A percentile compares a stretch with the other conserved stretches of the same genome.
Evolutionary conservation across 2,329 filamentous ascomycete species (phyloP).

Genomic region (Pseudophaeomoniella oleicola): DNA sequence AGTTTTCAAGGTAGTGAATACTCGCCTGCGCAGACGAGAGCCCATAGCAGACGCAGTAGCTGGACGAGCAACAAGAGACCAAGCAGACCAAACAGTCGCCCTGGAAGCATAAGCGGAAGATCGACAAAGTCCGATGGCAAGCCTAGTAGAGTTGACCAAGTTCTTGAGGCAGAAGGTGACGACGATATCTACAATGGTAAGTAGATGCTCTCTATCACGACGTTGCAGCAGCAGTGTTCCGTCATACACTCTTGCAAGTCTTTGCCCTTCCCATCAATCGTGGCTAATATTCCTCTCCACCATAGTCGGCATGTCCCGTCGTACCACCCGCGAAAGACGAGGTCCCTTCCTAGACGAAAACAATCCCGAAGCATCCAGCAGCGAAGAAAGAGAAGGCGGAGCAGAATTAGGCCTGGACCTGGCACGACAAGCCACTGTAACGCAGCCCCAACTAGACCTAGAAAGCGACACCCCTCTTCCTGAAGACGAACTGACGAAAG

Average conservation of each 20-base stretch:
- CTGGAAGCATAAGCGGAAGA: not conserved
- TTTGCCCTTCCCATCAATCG: not conserved
- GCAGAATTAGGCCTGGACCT: too few relatives aligned
- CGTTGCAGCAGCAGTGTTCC: not conserved
- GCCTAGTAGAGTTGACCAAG: not conserved
- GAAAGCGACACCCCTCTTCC: slow-evolving; percentile 11
- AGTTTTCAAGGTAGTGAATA: slow-evolving; percentile 20
- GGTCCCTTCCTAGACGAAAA: slow-evolving; percentile 1
- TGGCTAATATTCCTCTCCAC: not conserved
- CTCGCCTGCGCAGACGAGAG: slow-evolving; percentile 12
- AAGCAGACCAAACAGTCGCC: slow-evolving; percentile 2
- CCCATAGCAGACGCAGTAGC: slow-evolving; percentile 12
- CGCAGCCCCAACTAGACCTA: slow-evolving; percentile 7
- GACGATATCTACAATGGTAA: slow-evolving; percentile 11
- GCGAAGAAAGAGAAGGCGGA: too few relatives aligned
- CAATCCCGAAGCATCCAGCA: not conserved
- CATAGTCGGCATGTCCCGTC: slow-evolving; percentile 11
- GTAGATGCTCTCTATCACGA: not conserved
- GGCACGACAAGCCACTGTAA: slow-evolving; percentile 4
- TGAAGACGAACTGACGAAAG: slow-evolving; percentile 11
- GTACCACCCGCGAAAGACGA: slow-evolving; percentile 7
- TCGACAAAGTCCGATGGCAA: not conserved
- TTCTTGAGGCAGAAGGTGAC: slow-evolving; percentile 7
- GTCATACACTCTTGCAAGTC: not conserved
- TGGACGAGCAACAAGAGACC: slow-evolving; percentile 8